phyloP scores from a whole-genome alignment of 225 moss, liverwort and hornwort genomes.

The Marchantia paleacea region DNA sequence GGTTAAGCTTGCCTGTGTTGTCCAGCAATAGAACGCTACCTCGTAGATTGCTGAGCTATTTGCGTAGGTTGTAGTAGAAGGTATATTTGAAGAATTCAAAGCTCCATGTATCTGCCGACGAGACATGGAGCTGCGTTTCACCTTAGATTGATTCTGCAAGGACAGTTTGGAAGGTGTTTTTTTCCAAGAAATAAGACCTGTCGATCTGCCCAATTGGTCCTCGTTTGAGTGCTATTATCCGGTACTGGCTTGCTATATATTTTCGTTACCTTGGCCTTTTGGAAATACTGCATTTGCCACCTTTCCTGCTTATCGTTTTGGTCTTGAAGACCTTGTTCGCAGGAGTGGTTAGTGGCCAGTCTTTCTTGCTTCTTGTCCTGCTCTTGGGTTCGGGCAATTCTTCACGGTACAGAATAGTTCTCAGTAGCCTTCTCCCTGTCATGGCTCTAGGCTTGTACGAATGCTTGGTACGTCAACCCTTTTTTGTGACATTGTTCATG shows the following conservation, averaged over 20 bases:
- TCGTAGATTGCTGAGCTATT: background rate
- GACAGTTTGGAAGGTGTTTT: background rate
- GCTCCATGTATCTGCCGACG: background rate
- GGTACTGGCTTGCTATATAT: background rate
- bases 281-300: background rate
- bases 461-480: background rate
- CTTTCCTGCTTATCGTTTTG: background rate
- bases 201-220: background rate
- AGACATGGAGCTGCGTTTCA: background rate
- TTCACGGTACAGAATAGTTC: background rate
- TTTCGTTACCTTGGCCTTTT: background rate
- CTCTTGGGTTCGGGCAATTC: background rate
- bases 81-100: background rate
- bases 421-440: background rate
- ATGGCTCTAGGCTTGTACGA: background rate
- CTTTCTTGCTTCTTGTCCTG: background rate
- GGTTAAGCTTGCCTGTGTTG: background rate
- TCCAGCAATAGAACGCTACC: background rate
- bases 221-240: background rate
- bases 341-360: background rate
- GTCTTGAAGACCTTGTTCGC: background rate
- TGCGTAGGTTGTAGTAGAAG: background rate
- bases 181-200: background rate
- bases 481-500: background rate
- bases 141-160: background rate